Evolutionary conservation across 805 yeast genomes (phyloP).

Genomic region (Schizosaccharomyces octosporus): DNA sequence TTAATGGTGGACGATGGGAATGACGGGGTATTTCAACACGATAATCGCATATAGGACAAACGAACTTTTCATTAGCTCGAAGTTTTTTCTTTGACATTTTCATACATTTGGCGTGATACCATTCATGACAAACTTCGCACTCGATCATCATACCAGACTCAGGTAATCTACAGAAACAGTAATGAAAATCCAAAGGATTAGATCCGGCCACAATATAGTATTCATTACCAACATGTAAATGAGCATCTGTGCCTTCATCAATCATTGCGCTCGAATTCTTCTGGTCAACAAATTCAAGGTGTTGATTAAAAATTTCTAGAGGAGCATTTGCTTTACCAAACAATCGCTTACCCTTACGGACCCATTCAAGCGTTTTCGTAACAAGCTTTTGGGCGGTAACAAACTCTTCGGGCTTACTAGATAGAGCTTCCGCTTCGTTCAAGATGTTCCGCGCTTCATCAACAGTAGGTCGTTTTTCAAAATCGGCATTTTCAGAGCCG

Average conservation of each 20-base stretch:
- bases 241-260: slow-evolving; percentile 17
- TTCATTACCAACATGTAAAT: slow-evolving; percentile 41
- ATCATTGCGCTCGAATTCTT: slow-evolving; percentile 9
- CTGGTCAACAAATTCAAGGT: slow-evolving; percentile 11
- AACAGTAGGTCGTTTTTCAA: slow-evolving; percentile 15
- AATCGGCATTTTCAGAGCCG: slow-evolving; percentile 12
- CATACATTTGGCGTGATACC: slow-evolving; percentile 82
- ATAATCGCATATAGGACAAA: slow-evolving; percentile 32
- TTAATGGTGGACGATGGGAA: slow-evolving; percentile 15
- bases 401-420: slow-evolving; percentile 7
- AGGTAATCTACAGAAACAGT: slow-evolving; percentile 22
- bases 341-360: slow-evolving; percentile 13
- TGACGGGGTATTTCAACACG: slow-evolving; percentile 14
- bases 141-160: slow-evolving; percentile 79
- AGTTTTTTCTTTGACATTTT: slow-evolving; percentile 10
- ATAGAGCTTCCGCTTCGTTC: slow-evolving; percentile 9
- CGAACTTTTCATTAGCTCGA: slow-evolving; percentile 18
- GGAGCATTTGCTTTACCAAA: slow-evolving; percentile 18
- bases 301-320: slow-evolving; percentile 12
- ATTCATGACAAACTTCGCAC: slow-evolving; percentile 69
- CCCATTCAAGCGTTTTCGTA: slow-evolving; percentile 17
- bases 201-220: slow-evolving; percentile 10
- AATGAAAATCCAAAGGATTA: slow-evolving; percentile 18
- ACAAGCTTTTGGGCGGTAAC: slow-evolving; percentile 10
- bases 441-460: slow-evolving; percentile 11